Evolutionary conservation across 768 basidiomycete species (phyloP).

Genomic region (Trametes sanguinea): DNA sequence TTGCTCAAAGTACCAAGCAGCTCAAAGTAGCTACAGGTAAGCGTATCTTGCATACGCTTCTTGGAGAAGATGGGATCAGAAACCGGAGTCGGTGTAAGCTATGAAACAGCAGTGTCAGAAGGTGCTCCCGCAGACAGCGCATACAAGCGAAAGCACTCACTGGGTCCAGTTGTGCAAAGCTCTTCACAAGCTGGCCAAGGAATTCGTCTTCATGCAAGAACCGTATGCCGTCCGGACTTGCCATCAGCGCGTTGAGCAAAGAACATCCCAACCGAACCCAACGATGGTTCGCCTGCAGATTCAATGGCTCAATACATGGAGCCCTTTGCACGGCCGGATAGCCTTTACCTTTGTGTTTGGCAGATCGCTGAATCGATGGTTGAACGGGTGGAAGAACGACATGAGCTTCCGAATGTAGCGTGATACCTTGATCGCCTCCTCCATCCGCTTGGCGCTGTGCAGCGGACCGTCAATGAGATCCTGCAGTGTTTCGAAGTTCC

Average conservation of each 20-base stretch:
- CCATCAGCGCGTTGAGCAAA: slow-evolving; percentile 78
- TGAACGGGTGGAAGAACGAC: slow-evolving; percentile 91
- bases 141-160: slow-evolving; percentile 44
- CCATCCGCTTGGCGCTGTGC: slow-evolving; percentile 86
- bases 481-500: slow-evolving; percentile 88
- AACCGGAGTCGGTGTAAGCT: slow-evolving; percentile 75
- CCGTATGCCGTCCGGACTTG: slow-evolving; percentile 79
- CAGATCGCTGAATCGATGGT: slow-evolving; percentile 84
- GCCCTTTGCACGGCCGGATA: neutral
- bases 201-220: slow-evolving; percentile 89
- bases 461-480: slow-evolving; percentile 92
- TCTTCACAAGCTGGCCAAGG: slow-evolving; percentile 76
- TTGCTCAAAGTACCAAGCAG: slow-evolving; percentile 93
- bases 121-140: neutral
- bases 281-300: slow-evolving; percentile 63
- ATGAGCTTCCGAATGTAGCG: slow-evolving; percentile 90
- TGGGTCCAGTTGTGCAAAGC: slow-evolving; percentile 91
- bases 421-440: slow-evolving; percentile 90
- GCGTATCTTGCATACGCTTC: slow-evolving; percentile 73
- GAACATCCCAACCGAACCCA: slow-evolving; percentile 89
- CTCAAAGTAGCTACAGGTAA: slow-evolving; percentile 92
- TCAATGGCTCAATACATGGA: neutral
- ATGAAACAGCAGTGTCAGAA: neutral
- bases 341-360: slow-evolving; percentile 58
- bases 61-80: slow-evolving; percentile 86